Base-by-base conservation (phyloP, 2,329 filamentous ascomycete species). In the Scytalidium lignicola region DNA sequence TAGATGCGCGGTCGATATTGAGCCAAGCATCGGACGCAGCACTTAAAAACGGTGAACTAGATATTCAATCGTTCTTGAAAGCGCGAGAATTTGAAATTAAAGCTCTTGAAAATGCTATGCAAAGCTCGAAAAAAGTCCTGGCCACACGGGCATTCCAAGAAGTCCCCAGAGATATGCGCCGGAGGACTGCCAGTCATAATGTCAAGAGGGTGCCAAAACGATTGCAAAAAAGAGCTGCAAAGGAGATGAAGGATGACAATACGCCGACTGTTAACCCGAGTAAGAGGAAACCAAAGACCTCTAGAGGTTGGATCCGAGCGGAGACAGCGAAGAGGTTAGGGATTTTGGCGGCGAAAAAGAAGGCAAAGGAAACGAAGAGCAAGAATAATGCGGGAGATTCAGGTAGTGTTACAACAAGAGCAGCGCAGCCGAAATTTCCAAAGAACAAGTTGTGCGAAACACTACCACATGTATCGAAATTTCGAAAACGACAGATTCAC, bases 131-230 rank as follows among this genome's bases (percentile, higher is more conserved):
- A 65, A 69, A 70, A 4, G 70, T 73, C 37, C 70, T 74, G 47
- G 73, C 79, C 41, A 83, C 81, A 50, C 79, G 92, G 46, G 91
- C 92, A 13, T 97, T 97, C 62, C 93, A 99, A 67, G 82, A 89
- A 58, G 87, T 99, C 4, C 93, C 93, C 1, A 81, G 90, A 57
- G 83, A 85, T 44, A 72, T 99, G 78, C 78, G 93, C 56, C 78
- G 93, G 55, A 79, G 93, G 59, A 96, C 92, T 0, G 93, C 92
- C 18, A 96, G 90, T 66, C 93, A 99, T 70, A 96, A 99, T 76
- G 87, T 88, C 29, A 95, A 92, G 70, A 81, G 86, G 54, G 85
- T 99, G 15, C 93, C 93, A 2, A 86, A 85, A 63, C 74, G 90
- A 54, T 70, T 97, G 62, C 79, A 86, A 49, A 71, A 70, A 37